Base-by-base conservation (phyloP, 352 stramenopile genomes). In the Thalassiosira allenii region DNA sequence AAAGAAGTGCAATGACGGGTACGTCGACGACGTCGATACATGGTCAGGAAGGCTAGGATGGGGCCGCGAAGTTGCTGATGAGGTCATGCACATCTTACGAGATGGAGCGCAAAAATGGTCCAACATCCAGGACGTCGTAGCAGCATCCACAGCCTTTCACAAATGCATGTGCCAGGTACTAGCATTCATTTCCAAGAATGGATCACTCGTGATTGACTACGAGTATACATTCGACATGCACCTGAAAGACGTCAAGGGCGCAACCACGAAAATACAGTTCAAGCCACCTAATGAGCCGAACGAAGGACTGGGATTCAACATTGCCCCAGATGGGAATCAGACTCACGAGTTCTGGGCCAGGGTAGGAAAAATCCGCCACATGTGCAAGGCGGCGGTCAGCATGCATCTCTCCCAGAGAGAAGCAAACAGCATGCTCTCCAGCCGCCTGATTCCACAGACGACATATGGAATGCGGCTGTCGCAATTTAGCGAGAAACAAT, bases 1-100 rank as follows among this genome's bases (percentile, higher is more conserved):
- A 5, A 0, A 6, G 0, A 43, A 67, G 11, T 14, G 53, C 14
- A 79, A 54, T 40, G 44, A 67, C 20, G 44, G 52, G 37, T 84
- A 73, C 37, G 53, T 65, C 2, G 65, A 82, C 40, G 65, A 82
- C 8, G 72, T 75, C 30, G 54, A 58, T 0, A 49, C 33, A 0
- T 23, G 22, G 0, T 49, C 29, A 30, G 41, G 22, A 0, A 1
- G 44, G 1, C 1, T 41, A 8, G 0, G 44, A 1, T 22, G 4
- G 11, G 20, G 67, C 8, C 44, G 4, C 23, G 44, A 54, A 4
- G n/a, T 1, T n/a, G 43, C 49, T 11, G 5, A 12, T 5, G 1
- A 61, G 3, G 33, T 30, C 4, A 23, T 64, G 1, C 3, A n/a
- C n/a, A n/a, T n/a, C n/a, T n/a, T n/a, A n/a, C n/a, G n/a, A n/a